Evolutionary conservation across 169 alveolate genomes (phyloP), one percentile per base, ranked within the genome.

Genomic region (Eimeria mitis): DNA sequence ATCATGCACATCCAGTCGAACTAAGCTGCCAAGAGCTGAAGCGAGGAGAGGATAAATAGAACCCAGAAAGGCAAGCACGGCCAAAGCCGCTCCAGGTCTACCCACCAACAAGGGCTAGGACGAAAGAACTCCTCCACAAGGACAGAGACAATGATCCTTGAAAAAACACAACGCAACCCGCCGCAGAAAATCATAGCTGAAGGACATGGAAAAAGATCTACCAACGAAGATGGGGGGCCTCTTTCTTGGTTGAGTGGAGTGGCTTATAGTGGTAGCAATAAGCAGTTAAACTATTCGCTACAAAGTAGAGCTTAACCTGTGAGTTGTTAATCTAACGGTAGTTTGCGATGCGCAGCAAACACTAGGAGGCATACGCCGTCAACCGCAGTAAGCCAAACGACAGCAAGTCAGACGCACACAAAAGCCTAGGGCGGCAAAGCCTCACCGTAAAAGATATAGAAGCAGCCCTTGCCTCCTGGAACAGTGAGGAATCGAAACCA

Each of bases 401-500:
- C 7, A 37, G 44, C 21, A 6, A 65, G 76, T n/a, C 13, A 21
- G 23, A n/a, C 76, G 37, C 34, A 79, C 9, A 9, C 21, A n/a
- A n/a, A n/a, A n/a, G 56, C 23, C 14, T n/a, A 44, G 5, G 47
- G 65, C 13, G 31, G 73, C 73, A 11, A 76, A 49, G 28, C 73
- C 95, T 61, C 37, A 95, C 96, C 96, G 42, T 84, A 52, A 47
- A 95, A 81, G 5, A 95, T 54, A 70, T 95, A 95, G 44, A 95
- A 95, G 42, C 81, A 78, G 9, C 96, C 96, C 54, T 95, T 95
- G 34, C 96, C 96, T 49, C 89, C 92, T 16, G 96, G 96, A 19
- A 95, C 95, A 5, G 96, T 95, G 28, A 95, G 91, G 54, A 95
- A 95, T 42, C 79, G 75, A 47, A 95, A 95, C 96, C 96, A 95